Conservation (phyloP, 2,329 filamentous ascomycete species). For the Sordariomycetes sp. region DNA sequence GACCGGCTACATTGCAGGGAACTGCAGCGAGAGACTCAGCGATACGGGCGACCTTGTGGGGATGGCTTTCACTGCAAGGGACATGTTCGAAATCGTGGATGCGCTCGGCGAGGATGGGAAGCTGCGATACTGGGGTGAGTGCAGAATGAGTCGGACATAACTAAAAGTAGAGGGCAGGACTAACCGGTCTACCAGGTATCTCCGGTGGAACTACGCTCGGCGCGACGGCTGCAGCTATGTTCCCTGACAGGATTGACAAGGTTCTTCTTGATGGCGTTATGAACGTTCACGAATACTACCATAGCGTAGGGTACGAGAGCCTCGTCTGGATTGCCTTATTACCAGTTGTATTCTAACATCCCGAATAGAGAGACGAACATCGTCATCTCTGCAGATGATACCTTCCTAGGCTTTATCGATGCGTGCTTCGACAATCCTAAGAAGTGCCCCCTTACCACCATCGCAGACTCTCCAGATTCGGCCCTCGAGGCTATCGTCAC, state of each 20-base stretch:
- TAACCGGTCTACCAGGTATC: slow-evolving; percentile 15
- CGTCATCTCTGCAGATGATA: too few species aligned
- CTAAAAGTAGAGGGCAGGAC: background rate
- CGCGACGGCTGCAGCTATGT: slow-evolving; percentile 26
- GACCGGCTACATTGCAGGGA: slow-evolving; percentile 8
- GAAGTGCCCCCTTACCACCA: too few species aligned
- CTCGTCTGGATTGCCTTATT: background rate
- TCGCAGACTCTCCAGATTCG: too few species aligned
- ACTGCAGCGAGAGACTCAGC: slow-evolving; percentile 14
- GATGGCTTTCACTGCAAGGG: slow-evolving; percentile 22
- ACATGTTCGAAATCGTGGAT: slow-evolving; percentile 26
- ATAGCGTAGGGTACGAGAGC: background rate
- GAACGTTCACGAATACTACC: slow-evolving; percentile 19
- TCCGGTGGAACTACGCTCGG: slow-evolving; percentile 30
- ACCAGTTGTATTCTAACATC: too few species aligned
- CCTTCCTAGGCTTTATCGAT: too few species aligned
- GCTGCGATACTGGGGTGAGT: slow-evolving; percentile 23
- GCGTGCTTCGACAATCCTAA: too few species aligned
- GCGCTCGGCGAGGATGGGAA: slow-evolving; percentile 24
- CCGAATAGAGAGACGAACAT: too few species aligned
- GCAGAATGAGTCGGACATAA: background rate
- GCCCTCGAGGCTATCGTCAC: too few species aligned
- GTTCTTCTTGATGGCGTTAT: slow-evolving; percentile 25
- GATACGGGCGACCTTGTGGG: slow-evolving; percentile 15
- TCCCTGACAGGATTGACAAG: slow-evolving; percentile 26